These are phyloP conservation scores for Fusarium nodosum DNA, from an alignment of 2,329 filamentous ascomycete species.

Conservation along the genomic window DNA sequence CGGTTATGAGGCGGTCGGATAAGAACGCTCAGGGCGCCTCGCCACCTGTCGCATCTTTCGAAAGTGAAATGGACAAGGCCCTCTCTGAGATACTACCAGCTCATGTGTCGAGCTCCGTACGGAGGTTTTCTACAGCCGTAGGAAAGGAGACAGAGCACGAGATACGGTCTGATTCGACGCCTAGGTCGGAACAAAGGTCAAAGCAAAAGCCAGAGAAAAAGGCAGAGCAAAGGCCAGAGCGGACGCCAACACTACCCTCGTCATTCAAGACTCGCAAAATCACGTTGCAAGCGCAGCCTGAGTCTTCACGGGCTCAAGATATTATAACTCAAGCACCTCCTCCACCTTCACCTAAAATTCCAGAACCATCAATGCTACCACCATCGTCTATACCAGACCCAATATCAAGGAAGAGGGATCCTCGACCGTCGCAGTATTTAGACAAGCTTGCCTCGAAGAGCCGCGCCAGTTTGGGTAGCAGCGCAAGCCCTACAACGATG, in stretches of 20 bases:
- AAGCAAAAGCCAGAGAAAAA: neutral
- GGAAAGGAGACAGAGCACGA: neutral
- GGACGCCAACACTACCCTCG: neutral
- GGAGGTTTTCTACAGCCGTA: conserved; percentile 5
- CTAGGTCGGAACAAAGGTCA: neutral
- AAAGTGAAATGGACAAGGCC: conserved; percentile 41
- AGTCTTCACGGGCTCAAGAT: conserved; percentile 23
- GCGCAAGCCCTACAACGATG: conserved; percentile 28
- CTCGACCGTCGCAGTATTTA: conserved; percentile 46
- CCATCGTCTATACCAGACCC: conserved; percentile 38
- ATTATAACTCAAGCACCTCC: conserved; percentile 32
- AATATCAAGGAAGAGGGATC: conserved; percentile 6
- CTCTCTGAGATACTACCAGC: conserved; percentile 8
- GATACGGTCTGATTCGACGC: neutral
- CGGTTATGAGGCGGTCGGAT: neutral
- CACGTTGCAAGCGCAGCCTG: neutral
- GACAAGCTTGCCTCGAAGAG: conserved; percentile 34
- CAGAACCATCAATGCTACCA: conserved; percentile 33
- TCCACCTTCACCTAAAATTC: conserved; percentile 37
- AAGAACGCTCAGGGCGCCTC: neutral
- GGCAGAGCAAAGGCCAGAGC: no score
- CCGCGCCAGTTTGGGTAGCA: conserved; percentile 5
- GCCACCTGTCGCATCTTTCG: conserved; percentile 6
- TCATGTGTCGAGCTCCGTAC: neutral
- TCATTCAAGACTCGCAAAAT: neutral